A percentile compares a stretch with the other conserved stretches of the same genome.
These are phyloP conservation scores for Coemansia umbellata DNA, from an alignment of 192 early-diverging fungal genomes.

Conservation along the genomic window DNA sequence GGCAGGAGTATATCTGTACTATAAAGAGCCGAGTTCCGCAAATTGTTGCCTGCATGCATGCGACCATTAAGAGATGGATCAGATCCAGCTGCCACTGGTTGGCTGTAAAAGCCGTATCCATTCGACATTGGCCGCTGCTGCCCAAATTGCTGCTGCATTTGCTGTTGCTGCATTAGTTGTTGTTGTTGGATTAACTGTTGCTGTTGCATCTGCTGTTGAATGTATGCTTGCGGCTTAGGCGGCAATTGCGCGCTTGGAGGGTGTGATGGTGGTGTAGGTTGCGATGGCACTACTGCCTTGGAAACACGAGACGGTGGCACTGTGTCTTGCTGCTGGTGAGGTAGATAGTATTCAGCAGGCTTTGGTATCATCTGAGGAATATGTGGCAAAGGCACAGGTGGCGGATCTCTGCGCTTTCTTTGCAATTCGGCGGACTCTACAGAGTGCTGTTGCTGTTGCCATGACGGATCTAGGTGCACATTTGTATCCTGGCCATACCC, in stretches of 20 bases:
- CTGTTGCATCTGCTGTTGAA: slow-evolving; percentile 12
- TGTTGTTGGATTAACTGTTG: too few relatives aligned
- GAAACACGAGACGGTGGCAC: neutral
- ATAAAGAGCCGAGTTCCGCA: slow-evolving; percentile 27
- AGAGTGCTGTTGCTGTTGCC: neutral
- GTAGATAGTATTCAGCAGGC: slow-evolving; percentile 1
- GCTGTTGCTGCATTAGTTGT: slow-evolving; percentile 2
- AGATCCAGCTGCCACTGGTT: slow-evolving; percentile 35
- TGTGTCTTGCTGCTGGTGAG: slow-evolving; percentile 1
- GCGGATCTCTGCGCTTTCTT: slow-evolving; percentile 3
- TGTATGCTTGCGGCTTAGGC: slow-evolving; percentile 20
- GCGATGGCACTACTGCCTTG: neutral
- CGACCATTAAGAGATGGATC: slow-evolving; percentile 47
- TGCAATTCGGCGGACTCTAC: neutral
- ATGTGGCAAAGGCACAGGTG: slow-evolving; percentile 4
- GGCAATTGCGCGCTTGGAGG: slow-evolving; percentile 9
- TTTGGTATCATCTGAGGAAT: slow-evolving; percentile 1
- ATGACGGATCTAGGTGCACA: slow-evolving; percentile 5
- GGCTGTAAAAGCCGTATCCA: slow-evolving; percentile 23
- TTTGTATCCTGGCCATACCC: too few relatives aligned
- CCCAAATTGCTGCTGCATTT: slow-evolving; percentile 6
- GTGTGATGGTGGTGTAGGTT: slow-evolving; percentile 7
- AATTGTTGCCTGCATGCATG: slow-evolving; percentile 35
- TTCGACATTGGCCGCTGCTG: slow-evolving; percentile 1
- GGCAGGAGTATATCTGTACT: slow-evolving; percentile 4